These are phyloP conservation scores for Ascomycota sp. DNA, from an alignment of 2,329 filamentous ascomycete genomes.

Conservation along the genomic window DNA sequence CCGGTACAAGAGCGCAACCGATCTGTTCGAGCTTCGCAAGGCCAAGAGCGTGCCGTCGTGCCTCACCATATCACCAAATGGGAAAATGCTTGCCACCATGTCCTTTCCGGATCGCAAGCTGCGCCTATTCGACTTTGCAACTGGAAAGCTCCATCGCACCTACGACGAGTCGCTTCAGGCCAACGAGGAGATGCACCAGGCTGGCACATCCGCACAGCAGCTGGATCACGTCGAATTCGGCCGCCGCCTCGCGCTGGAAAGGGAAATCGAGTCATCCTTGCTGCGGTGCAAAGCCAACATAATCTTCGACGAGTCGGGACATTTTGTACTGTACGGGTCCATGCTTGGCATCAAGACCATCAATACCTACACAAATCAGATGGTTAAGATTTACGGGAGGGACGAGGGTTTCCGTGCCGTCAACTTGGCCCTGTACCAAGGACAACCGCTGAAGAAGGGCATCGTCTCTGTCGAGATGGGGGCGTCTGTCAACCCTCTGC, in stretches of 20 bases:
- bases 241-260: slow-evolving; percentile 62
- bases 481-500: slow-evolving; percentile 73
- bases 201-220: slow-evolving; percentile 59
- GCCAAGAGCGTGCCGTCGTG: slow-evolving; percentile 65
- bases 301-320: slow-evolving; percentile 83
- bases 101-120: slow-evolving; percentile 89
- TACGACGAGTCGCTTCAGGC: slow-evolving; percentile 88
- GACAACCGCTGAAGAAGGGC: slow-evolving; percentile 81
- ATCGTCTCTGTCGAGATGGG: slow-evolving; percentile 93
- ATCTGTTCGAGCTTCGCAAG: slow-evolving; percentile 93
- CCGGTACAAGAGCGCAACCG: slow-evolving; percentile 78
- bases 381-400: slow-evolving; percentile 73
- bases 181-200: slow-evolving; percentile 84
- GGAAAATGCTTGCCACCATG: slow-evolving; percentile 66
- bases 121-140: slow-evolving; percentile 76
- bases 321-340: slow-evolving; percentile 88
- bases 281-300: slow-evolving; percentile 57
- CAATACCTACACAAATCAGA: slow-evolving; percentile 83
- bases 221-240: slow-evolving; percentile 85
- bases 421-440: slow-evolving; percentile 75
- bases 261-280: slow-evolving; percentile 53
- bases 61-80: slow-evolving; percentile 66
- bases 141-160: slow-evolving; percentile 69
- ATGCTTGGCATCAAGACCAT: slow-evolving; percentile 83
- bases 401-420: slow-evolving; percentile 74